Percentiles rank a stretch among this genome's conserved stretches.
These are phyloP conservation scores for Dothistroma pini DNA, from an alignment of 2,329 filamentous ascomycete genomes.

Conservation along the genomic window DNA sequence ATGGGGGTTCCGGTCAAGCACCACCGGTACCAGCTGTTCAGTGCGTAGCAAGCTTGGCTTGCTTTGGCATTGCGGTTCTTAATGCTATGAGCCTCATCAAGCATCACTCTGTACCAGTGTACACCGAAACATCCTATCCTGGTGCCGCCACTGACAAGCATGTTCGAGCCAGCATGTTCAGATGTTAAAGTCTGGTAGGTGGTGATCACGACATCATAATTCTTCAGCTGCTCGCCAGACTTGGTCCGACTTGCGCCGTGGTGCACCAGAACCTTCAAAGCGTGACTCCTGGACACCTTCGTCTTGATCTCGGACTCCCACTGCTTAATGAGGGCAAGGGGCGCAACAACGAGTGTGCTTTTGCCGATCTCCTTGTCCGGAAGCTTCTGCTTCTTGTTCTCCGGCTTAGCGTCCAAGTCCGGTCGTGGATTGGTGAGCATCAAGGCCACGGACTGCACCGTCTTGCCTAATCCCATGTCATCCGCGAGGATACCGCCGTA, in stretches of 20 bases:
- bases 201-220: constrained; percentile 93
- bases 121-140: constrained; percentile 85
- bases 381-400: constrained; percentile 62
- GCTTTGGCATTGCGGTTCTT: constrained; percentile 97
- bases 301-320: constrained; percentile 93
- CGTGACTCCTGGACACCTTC: constrained; percentile 67
- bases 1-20: constrained; percentile 94
- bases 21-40: constrained; percentile 87
- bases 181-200: constrained; percentile 95
- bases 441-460: constrained; percentile 85
- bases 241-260: constrained; percentile 86
- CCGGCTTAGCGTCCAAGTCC: constrained; percentile 43
- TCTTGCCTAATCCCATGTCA: constrained; percentile 97
- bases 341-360: constrained; percentile 86
- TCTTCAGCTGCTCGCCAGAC: constrained; percentile 67
- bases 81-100: constrained; percentile 97
- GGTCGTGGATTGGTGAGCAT: constrained; percentile 76
- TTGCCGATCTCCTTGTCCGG: constrained; percentile 63
- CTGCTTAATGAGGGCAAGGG: constrained; percentile 89
- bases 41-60: constrained; percentile 83
- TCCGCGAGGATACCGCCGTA: constrained; percentile 95
- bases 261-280: constrained; percentile 79
- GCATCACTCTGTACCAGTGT: constrained; percentile 90
- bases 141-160: constrained; percentile 56
- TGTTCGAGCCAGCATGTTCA: constrained; percentile 70